Conservation (phyloP, 2,329 filamentous ascomycete species). For the Pyricularia grisea region DNA sequence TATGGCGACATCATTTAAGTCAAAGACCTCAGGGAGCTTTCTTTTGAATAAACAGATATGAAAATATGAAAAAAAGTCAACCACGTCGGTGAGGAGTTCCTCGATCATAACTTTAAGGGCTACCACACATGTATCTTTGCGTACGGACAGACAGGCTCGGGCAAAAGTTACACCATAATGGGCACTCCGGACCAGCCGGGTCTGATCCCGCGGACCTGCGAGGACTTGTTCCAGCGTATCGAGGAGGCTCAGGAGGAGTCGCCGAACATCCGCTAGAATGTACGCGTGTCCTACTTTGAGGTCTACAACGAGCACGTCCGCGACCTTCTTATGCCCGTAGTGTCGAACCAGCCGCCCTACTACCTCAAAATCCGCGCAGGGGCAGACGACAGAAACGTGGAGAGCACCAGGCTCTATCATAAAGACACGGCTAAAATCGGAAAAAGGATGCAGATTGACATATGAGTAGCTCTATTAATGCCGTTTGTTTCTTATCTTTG, state of each 20-base stretch:
- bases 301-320: constrained; percentile 99
- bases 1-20: too few species aligned
- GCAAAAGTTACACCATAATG: constrained; percentile 99
- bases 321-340: constrained; percentile 73
- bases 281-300: constrained; percentile 96
- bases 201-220: constrained; percentile 88
- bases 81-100: constrained; percentile 86
- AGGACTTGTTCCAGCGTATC: constrained; percentile 92
- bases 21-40: too few species aligned
- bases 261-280: constrained; percentile 90
- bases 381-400: too few species aligned
- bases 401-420: too few species aligned
- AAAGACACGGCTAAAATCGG: too few species aligned
- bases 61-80: constrained; percentile 32
- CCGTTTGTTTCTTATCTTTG: too few species aligned
- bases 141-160: constrained; percentile 94
- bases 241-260: constrained; percentile 66
- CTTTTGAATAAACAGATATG: too few species aligned
- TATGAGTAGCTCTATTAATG: too few species aligned
- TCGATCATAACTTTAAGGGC: constrained; percentile 98
- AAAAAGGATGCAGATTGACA: too few species aligned
- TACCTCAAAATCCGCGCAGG: too few species aligned
- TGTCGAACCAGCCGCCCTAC: constrained; percentile 51
- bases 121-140: constrained; percentile 99
- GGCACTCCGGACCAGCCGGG: constrained; percentile 76